Evolutionary conservation across 345 rosid species (phyloP).

Genomic region (Trapa incisa): DNA sequence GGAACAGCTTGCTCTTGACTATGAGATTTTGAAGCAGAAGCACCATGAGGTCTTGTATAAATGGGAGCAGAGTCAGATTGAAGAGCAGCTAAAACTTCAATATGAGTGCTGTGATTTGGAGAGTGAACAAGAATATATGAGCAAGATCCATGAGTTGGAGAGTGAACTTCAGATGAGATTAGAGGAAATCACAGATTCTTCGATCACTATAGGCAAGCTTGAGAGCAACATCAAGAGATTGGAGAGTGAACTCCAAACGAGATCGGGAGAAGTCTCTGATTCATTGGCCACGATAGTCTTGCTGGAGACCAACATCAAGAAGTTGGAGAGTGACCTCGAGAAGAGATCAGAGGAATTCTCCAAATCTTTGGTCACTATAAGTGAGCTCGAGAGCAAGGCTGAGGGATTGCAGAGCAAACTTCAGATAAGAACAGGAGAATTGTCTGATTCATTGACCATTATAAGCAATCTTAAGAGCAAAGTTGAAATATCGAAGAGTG

Average conservation of each 20-base stretch:
- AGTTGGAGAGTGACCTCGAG: too few species aligned
- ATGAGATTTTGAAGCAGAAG: constrained; percentile 89
- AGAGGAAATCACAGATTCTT: constrained; percentile 32
- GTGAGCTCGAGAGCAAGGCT: too few species aligned
- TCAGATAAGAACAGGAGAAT: too few species aligned
- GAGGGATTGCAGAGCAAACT: too few species aligned
- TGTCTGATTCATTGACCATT: too few species aligned
- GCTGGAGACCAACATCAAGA: too few species aligned
- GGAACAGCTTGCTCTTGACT: constrained; percentile 94
- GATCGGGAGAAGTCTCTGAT: constrained; percentile 16
- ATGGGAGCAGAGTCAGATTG: constrained; percentile 75
- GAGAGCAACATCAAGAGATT: constrained; percentile 8
- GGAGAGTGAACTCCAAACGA: too few species aligned
- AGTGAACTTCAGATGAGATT: constrained; percentile 19
- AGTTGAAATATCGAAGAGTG: too few species aligned
- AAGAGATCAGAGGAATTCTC: too few species aligned
- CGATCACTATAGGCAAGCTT: constrained; percentile 6
- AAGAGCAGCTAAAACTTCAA: constrained; percentile 67
- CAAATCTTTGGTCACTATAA: too few species aligned
- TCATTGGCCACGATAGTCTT: constrained; percentile 13
- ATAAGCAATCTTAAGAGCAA: too few species aligned
- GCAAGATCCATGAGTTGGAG: constrained; percentile 4
- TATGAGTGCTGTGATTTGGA: constrained; percentile 47
- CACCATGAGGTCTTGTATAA: constrained; percentile 57
- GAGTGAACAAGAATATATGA: constrained; percentile 34